Evolutionary conservation across 1,284 basidiomycete species (phyloP).

Genomic region (Cystobasidium sp.): DNA sequence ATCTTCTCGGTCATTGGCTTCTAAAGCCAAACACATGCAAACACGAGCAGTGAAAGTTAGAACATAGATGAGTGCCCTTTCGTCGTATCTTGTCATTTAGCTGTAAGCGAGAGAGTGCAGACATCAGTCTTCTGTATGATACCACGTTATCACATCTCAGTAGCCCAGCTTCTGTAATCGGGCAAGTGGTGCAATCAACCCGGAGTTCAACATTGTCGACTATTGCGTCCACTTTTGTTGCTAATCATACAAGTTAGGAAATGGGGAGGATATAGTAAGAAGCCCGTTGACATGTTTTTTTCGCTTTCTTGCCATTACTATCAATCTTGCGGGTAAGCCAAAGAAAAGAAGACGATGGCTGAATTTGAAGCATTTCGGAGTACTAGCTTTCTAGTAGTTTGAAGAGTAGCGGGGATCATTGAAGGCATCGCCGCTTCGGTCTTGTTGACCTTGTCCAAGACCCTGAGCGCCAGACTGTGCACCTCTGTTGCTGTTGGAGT

Average conservation of each 20-base stretch:
- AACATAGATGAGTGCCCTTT: no score
- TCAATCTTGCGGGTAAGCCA: background rate
- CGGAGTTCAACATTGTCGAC: background rate
- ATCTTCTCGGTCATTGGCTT: no score
- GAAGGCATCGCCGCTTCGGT: slow-evolving; percentile 33
- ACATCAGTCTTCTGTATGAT: background rate
- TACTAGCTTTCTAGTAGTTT: slow-evolving; percentile 7
- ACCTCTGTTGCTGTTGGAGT: slow-evolving; percentile 5
- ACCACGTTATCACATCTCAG: background rate
- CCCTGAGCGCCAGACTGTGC: slow-evolving; percentile 13
- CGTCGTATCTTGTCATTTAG: no score
- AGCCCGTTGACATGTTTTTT: background rate
- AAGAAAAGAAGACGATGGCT: background rate
- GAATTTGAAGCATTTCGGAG: background rate
- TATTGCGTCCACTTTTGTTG: background rate
- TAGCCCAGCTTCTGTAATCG: background rate
- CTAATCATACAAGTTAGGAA: slow-evolving; percentile 18
- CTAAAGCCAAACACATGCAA: no score
- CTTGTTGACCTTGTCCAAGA: slow-evolving; percentile 15
- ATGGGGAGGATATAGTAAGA: slow-evolving; percentile 1
- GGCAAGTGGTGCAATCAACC: no score
- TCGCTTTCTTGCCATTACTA: background rate
- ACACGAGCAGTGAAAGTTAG: no score
- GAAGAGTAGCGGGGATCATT: slow-evolving; percentile 24
- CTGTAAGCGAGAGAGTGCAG: no score